Percentiles rank a stretch among this genome's conserved stretches.
phyloP scores from a whole-genome alignment of 345 rosid genomes.

The Cochlearia excelsa region DNA sequence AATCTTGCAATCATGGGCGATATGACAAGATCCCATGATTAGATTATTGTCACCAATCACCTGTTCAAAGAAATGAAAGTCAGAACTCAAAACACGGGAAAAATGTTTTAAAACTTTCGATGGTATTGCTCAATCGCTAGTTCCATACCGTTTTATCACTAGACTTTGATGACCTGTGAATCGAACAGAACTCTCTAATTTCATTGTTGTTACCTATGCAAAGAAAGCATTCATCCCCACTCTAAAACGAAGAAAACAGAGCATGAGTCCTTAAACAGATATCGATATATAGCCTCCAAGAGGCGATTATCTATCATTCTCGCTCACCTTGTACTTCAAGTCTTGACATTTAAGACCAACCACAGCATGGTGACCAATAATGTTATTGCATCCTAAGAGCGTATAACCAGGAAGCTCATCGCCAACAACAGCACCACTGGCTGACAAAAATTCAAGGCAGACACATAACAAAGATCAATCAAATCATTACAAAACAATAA shows the following conservation, averaged over 20 bases:
- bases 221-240: conserved; percentile 79
- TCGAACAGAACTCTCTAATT: conserved; percentile 77
- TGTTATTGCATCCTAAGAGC: conserved; percentile 60
- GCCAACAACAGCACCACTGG: conserved; percentile 94
- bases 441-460: conserved; percentile 41
- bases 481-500: neutral
- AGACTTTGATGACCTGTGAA: conserved; percentile 84
- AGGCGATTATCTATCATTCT: neutral
- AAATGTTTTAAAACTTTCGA: neutral
- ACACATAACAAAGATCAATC: conserved; percentile 12
- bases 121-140: conserved; percentile 2
- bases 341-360: conserved; percentile 95
- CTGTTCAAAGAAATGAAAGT: conserved; percentile 39
- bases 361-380: conserved; percentile 73
- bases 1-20: conserved; percentile 93
- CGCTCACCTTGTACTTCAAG: conserved; percentile 71
- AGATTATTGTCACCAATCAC: conserved; percentile 85
- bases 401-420: conserved; percentile 81
- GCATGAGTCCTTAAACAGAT: conserved; percentile 1
- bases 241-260: conserved; percentile 35
- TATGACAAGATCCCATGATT: conserved; percentile 95
- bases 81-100: conserved; percentile 8
- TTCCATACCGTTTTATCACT: conserved; percentile 62
- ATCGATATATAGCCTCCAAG: neutral
- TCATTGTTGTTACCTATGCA: conserved; percentile 79